A percentile compares a stretch with the other conserved stretches of the same genome.
phyloP scores from a whole-genome alignment of 352 stramenopile species.

The Phytophthora tubulina region DNA sequence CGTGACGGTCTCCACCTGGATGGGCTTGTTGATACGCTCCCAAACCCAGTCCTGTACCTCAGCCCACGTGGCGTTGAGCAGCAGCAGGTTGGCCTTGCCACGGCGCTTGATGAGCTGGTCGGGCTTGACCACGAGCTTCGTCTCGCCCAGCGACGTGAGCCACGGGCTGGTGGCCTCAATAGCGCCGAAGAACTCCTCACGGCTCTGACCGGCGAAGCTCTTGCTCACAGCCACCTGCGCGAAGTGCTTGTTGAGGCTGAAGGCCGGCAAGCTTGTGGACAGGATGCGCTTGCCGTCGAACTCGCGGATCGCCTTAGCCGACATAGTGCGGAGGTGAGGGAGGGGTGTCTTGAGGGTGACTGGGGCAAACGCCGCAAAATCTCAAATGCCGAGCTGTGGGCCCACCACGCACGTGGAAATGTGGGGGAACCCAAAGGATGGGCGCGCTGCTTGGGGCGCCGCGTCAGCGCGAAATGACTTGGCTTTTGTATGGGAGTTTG shows the following conservation, averaged over 20 bases:
- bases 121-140: conserved; percentile 96
- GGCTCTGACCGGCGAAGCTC: conserved; percentile 44
- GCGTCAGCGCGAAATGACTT: conserved; percentile 31
- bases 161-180: conserved; percentile 87
- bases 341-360: conserved; percentile 17
- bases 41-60: conserved; percentile 95
- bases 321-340: conserved; percentile 71
- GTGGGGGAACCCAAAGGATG: conserved; percentile 7
- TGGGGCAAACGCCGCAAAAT: conserved; percentile 48
- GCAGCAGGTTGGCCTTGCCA: conserved; percentile 95
- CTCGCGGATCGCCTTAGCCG: conserved; percentile 96
- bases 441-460: conserved; percentile 24
- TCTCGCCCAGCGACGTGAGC: conserved; percentile 73
- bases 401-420: conserved; percentile 18
- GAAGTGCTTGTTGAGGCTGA: conserved; percentile 80
- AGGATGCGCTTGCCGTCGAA: conserved; percentile 97
- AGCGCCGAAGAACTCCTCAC: conserved; percentile 70
- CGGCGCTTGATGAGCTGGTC: conserved; percentile 98
- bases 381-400: conserved; percentile 44
- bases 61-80: conserved; percentile 94
- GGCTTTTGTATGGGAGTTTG: conserved; percentile 26
- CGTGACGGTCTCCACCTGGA: conserved; percentile 92
- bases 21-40: conserved; percentile 93
- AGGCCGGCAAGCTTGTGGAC: conserved; percentile 76
- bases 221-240: conserved; percentile 73